Base-by-base conservation (phyloP, 2,329 filamentous ascomycete species). In the Claviceps humidiphila region DNA sequence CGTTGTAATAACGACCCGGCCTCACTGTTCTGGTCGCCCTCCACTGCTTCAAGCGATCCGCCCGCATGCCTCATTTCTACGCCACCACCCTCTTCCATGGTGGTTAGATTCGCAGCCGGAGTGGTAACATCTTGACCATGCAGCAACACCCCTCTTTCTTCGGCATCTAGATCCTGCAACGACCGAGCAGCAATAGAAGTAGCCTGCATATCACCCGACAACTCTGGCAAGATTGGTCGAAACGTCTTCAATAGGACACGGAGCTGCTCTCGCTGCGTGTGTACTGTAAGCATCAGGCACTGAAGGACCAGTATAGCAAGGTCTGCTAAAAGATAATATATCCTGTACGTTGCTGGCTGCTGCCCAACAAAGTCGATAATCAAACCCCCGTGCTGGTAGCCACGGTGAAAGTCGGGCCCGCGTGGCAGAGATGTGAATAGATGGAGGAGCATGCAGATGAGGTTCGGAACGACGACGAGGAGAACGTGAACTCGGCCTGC, bases 351-450 rank as follows among this genome's bases (percentile, higher is more conserved):
- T 1, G 82, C 78, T 4, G 81, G 78, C 57, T 75, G 76, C 63
- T 86, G 82, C 14, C 82, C 82, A 58, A 86, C 73, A 58, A 86
- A 82, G 60, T 86, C 82, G 58, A 85, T 75, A 24, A 85, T 71
- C 49, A 85, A 70, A 38, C 82, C 82, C 24, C 82, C 82, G 56
- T 85, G 82, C 24, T 84, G 72, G 60, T 85, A 85, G 24, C 81
- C 82, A 50, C 80, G 71, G 54, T 79, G 74, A 40, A 77, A 73
- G 59, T 85, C 82, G 54, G 74, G 73, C n/a, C 78, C 80, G 22
- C 68, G 66, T 0, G 80, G 76, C 0, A 80, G 66, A 7, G 75
- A 64, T n/a, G 71, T 69, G 39, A 82, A 68, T 4, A 81, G 60
- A 61, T 85, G 82, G 43, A 80, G 64, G 3, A 84, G 65, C 51